phyloP scores from a whole-genome alignment of 371 early-diverging fungal species.

The Sporodiniella umbellata region DNA sequence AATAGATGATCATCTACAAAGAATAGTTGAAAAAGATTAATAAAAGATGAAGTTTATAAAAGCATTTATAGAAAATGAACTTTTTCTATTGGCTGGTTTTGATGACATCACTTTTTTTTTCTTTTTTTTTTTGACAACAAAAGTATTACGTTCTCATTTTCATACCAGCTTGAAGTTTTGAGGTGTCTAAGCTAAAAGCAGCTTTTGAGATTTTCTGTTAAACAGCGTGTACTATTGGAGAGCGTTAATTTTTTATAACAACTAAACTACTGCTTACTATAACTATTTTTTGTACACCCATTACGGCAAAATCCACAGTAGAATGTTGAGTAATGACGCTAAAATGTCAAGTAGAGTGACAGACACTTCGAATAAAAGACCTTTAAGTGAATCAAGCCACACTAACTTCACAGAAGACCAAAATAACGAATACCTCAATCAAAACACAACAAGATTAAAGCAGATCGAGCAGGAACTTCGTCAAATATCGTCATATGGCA shows the following conservation, averaged over 20 bases:
- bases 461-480: slow-evolving; percentile 28
- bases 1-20: slow-evolving; percentile 89
- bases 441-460: slow-evolving; percentile 6
- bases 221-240: too few relatives aligned
- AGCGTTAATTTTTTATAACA: too few relatives aligned
- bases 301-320: too few relatives aligned
- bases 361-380: not conserved
- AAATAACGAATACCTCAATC: not conserved
- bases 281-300: too few relatives aligned
- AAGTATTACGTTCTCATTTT: not conserved
- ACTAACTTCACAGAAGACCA: not conserved
- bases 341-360: not conserved
- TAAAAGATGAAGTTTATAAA: slow-evolving; percentile 32
- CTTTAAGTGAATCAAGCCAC: not conserved
- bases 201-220: too few relatives aligned
- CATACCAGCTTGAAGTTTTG: too few relatives aligned
- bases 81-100: not conserved
- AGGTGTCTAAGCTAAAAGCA: too few relatives aligned
- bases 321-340: not conserved
- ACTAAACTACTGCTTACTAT: too few relatives aligned
- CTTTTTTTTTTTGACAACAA: slow-evolving; percentile 3
- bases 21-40: slow-evolving; percentile 86
- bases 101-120: not conserved
- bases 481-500: slow-evolving; percentile 23
- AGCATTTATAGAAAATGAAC: slow-evolving; percentile 50